These are phyloP conservation scores for Cicer arietinum DNA, from an alignment of 306 rosid species.

Conservation along the genomic window DNA sequence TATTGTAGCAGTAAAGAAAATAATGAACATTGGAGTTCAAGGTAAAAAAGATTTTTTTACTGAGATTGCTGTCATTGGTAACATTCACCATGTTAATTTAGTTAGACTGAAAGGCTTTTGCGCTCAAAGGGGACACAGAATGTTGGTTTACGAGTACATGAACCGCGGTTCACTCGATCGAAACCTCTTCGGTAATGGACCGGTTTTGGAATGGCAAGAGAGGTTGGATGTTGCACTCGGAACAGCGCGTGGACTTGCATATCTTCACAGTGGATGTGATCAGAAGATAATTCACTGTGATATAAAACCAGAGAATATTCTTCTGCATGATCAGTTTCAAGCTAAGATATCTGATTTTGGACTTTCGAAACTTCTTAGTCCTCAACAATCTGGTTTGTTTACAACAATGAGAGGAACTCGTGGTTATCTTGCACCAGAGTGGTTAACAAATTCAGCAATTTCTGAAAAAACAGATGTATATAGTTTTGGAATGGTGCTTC, in stretches of 20 bases:
- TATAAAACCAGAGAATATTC: constrained; percentile 92
- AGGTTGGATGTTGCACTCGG: constrained; percentile 79
- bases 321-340: constrained; percentile 73
- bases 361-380: constrained; percentile 79
- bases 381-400: constrained; percentile 83
- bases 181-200: constrained; percentile 75
- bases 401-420: constrained; percentile 98
- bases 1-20: constrained; percentile 87
- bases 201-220: constrained; percentile 91
- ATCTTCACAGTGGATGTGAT: constrained; percentile 83
- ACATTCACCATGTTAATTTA: constrained; percentile 80
- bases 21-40: constrained; percentile 71
- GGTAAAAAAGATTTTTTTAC: constrained; percentile 91
- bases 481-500: constrained; percentile 90
- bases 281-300: constrained; percentile 90
- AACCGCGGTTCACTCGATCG: constrained; percentile 86
- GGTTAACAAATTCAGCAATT: constrained; percentile 89
- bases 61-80: constrained; percentile 91
- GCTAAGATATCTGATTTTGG: constrained; percentile 94
- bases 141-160: constrained; percentile 89
- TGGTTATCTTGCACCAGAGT: constrained; percentile 94
- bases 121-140: constrained; percentile 74
- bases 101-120: constrained; percentile 87
- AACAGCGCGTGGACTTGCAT: constrained; percentile 92
- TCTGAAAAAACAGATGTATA: constrained; percentile 91